Conservation (phyloP, 352 stramenopile genomes). For the Globisporangium uncinulatum region DNA sequence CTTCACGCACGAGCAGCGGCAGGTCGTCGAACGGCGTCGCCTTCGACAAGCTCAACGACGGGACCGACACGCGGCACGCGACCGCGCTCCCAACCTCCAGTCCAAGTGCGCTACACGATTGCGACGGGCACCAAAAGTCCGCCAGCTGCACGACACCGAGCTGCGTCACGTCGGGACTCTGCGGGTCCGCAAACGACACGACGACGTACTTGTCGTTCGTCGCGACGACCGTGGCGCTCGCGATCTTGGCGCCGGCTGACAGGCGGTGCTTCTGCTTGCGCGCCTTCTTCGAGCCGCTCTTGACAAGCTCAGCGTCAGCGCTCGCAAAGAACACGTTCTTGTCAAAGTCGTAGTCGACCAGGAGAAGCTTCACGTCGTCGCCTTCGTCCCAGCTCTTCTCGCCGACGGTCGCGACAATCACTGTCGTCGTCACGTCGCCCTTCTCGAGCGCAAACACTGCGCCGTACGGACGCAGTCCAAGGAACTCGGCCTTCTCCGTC, state of each 20-base stretch:
- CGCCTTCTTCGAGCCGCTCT: slow-evolving; percentile 57
- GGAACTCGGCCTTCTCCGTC: slow-evolving; percentile 78
- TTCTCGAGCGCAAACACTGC: slow-evolving; percentile 79
- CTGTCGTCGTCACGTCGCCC: slow-evolving; percentile 51
- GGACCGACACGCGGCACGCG: slow-evolving; percentile 35
- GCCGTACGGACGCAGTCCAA: slow-evolving; percentile 81
- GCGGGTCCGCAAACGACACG: slow-evolving; percentile 47
- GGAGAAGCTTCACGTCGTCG: slow-evolving; percentile 61
- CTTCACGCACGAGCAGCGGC: slow-evolving; percentile 49
- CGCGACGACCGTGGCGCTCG: slow-evolving; percentile 38
- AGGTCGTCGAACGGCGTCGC: slow-evolving; percentile 76
- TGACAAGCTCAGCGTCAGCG: slow-evolving; percentile 40
- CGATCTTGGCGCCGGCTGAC: slow-evolving; percentile 33
- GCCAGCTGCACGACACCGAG: slow-evolving; percentile 67
- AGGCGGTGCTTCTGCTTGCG: slow-evolving; percentile 60
- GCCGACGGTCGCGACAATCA: slow-evolving; percentile 52
- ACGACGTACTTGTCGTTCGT: slow-evolving; percentile 62
- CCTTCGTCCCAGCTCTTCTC: slow-evolving; percentile 46
- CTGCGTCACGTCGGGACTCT: slow-evolving; percentile 20
- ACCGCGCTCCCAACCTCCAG: slow-evolving; percentile 44
- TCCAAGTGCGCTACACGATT: slow-evolving; percentile 38
- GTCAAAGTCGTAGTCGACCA: slow-evolving; percentile 84
- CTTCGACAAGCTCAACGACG: slow-evolving; percentile 31
- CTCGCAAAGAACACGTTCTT: slow-evolving; percentile 77
- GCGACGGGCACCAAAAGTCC: slow-evolving; percentile 74